Conservation (phyloP, 345 rosid species). For the Pistacia integerrima region DNA sequence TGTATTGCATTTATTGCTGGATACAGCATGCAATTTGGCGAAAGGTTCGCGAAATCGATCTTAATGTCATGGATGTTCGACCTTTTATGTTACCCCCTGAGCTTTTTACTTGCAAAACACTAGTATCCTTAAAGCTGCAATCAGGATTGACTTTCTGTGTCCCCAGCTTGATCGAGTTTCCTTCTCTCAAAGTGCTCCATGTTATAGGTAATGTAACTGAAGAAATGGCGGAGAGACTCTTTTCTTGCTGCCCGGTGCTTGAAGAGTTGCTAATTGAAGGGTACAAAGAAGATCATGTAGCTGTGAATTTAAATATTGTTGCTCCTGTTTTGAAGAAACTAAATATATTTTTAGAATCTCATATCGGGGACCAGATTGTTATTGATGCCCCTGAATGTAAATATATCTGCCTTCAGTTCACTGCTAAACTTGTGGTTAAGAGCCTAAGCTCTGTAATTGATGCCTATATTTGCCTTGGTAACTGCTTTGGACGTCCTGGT, state of each 20-base stretch:
- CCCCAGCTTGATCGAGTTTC: not conserved
- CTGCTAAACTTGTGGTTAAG: not conserved
- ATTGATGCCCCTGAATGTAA: not conserved
- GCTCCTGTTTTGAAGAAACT: not conserved
- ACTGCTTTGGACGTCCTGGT: not conserved
- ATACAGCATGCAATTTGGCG: not conserved
- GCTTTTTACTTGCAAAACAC: conserved; percentile 1
- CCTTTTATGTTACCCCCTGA: not conserved
- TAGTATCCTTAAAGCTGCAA: not conserved
- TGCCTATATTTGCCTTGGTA: not conserved
- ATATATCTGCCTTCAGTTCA: not conserved
- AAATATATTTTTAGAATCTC: not conserved
- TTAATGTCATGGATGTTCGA: not conserved
- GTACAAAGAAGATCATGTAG: not conserved
- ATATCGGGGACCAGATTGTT: not conserved
- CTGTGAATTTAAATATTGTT: not conserved
- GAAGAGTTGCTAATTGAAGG: not conserved
- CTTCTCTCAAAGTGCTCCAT: no score
- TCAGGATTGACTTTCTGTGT: not conserved
- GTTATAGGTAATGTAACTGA: not conserved
- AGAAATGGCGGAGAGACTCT: not conserved
- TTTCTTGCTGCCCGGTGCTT: not conserved
- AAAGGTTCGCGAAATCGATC: not conserved
- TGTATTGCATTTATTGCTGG: not conserved
- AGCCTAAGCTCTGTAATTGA: not conserved